phyloP scores from a whole-genome alignment of 2,329 filamentous ascomycete species.

The Tolypocladium endophyticum region DNA sequence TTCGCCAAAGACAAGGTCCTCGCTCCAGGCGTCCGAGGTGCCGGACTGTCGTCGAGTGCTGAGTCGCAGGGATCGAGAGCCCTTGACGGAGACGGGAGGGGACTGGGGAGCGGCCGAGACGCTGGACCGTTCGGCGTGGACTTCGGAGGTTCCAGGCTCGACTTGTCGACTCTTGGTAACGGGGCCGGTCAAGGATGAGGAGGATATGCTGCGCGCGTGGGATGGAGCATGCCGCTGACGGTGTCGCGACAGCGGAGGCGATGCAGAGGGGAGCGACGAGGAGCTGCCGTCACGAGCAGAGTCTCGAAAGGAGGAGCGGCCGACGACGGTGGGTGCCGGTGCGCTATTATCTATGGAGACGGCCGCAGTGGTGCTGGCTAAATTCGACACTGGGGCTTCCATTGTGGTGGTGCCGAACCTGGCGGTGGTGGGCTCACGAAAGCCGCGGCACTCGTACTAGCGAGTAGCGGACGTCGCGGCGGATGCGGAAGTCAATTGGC shows the following conservation, averaged over 20 bases:
- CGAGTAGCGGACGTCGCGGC: neutral
- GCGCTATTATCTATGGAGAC: neutral
- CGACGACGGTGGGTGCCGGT: neutral
- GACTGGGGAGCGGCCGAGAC: conserved; percentile 52
- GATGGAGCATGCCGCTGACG: conserved; percentile 10
- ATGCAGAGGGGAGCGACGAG: neutral
- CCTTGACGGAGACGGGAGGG: conserved; percentile 27
- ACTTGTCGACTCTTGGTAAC: conserved; percentile 40
- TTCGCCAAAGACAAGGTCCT: conserved; percentile 23
- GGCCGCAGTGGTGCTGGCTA: neutral
- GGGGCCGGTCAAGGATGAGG: conserved; percentile 26
- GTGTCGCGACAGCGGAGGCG: neutral
- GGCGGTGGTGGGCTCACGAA: neutral
- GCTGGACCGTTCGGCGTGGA: conserved; percentile 47
- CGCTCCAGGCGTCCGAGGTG: conserved; percentile 28
- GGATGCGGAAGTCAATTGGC: neutral
- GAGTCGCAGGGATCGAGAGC: conserved; percentile 28
- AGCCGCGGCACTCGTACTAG: neutral
- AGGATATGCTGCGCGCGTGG: conserved; percentile 30
- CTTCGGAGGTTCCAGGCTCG: conserved; percentile 48
- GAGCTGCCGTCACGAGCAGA: neutral
- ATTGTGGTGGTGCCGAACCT: neutral
- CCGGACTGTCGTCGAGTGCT: conserved; percentile 32
- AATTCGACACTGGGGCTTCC: neutral
- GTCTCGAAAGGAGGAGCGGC: neutral